These are phyloP conservation scores for Trametes cubensis DNA, from an alignment of 768 basidiomycete species.

Conservation along the genomic window DNA sequence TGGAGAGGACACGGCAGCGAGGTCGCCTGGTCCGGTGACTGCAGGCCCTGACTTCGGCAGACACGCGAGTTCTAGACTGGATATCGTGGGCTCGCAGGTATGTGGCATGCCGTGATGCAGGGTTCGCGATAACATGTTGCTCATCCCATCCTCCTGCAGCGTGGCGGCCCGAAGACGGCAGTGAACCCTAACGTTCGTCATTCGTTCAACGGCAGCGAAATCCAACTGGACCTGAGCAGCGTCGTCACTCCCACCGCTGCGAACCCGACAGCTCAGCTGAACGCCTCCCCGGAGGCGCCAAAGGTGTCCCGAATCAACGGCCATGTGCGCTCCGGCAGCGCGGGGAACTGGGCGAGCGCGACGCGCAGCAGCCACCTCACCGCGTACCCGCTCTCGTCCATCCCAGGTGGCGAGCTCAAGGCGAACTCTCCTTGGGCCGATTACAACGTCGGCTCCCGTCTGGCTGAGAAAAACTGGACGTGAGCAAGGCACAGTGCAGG, in stretches of 20 bases:
- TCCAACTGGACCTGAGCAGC: constrained; percentile 58
- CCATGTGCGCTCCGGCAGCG: constrained; percentile 78
- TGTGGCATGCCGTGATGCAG: constrained; percentile 27
- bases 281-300: constrained; percentile 43
- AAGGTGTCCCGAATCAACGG: constrained; percentile 53
- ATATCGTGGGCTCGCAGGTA: constrained; percentile 75
- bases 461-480: constrained; percentile 34
- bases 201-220: constrained; percentile 75
- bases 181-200: constrained; percentile 61
- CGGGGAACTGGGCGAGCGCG: constrained; percentile 76
- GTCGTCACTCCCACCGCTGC: constrained; percentile 50
- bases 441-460: constrained; percentile 27
- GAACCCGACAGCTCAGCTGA: constrained; percentile 41
- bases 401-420: constrained; percentile 59
- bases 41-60: constrained; percentile 85
- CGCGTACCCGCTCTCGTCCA: constrained; percentile 52
- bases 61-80: constrained; percentile 68
- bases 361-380: constrained; percentile 53
- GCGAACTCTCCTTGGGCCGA: constrained; percentile 59
- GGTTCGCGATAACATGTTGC: constrained; percentile 9
- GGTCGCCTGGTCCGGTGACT: constrained; percentile 80
- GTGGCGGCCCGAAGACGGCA: constrained; percentile 46
- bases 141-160: constrained; percentile 37
- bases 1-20: constrained; percentile 59
- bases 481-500: constrained; percentile 6